Evolutionary conservation across 2,329 filamentous ascomycete species (phyloP).

Genomic region (Xylaria sp.): DNA sequence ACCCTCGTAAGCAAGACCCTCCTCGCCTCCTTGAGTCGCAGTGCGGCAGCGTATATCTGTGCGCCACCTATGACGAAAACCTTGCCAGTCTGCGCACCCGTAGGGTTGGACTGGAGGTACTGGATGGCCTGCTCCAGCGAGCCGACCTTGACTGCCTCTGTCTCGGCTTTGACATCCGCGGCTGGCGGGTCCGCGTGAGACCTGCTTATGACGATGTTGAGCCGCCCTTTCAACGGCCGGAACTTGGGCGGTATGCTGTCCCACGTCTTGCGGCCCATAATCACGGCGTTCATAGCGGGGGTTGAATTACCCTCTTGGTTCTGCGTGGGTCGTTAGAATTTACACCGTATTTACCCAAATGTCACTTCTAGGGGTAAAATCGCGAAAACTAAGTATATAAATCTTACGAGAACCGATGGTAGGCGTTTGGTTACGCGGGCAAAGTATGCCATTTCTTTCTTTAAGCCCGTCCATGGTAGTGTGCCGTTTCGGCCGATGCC

Average conservation of each 20-base stretch:
- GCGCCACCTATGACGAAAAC: constrained; percentile 92
- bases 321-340: constrained; percentile 17
- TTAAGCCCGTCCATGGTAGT: constrained; percentile 90
- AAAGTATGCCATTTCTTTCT: constrained; percentile 95
- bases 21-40: constrained; percentile 67
- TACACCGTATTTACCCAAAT: not conserved
- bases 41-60: constrained; percentile 81
- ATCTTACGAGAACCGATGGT: constrained; percentile 53
- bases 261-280: constrained; percentile 99
- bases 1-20: constrained; percentile 78
- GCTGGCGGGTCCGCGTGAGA: constrained; percentile 50
- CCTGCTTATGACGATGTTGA: constrained; percentile 84
- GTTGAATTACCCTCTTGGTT: constrained; percentile 45
- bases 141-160: constrained; percentile 66
- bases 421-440: constrained; percentile 84
- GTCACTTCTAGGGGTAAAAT: not conserved
- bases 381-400: no score
- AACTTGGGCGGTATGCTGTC: constrained; percentile 85
- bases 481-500: constrained; percentile 85
- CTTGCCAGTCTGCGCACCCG: constrained; percentile 58
- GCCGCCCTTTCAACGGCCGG: constrained; percentile 79
- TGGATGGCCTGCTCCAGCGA: constrained; percentile 69
- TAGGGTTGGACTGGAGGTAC: constrained; percentile 54
- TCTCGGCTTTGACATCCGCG: constrained; percentile 42
- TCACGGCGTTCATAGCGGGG: constrained; percentile 74